A percentile compares a stretch with the other conserved stretches of the same genome.
Evolutionary conservation across 2,329 filamentous ascomycete species (phyloP).

Genomic region (Alternaria novae-zelandiae): DNA sequence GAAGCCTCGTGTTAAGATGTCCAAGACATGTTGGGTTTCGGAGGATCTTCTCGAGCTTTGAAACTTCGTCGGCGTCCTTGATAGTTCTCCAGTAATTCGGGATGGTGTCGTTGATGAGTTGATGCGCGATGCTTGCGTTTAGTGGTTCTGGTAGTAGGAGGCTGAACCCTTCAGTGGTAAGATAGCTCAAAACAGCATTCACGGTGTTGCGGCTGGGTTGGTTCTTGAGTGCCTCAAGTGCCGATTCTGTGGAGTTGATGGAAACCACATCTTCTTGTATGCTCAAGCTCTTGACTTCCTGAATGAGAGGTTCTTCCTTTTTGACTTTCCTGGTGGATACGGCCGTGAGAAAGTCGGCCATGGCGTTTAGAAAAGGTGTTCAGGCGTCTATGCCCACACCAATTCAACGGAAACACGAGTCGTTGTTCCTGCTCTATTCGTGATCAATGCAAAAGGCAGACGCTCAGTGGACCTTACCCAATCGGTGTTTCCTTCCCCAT

Average conservation of each 20-base stretch:
- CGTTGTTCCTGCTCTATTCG: neutral
- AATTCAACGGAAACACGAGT: neutral
- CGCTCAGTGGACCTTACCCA: constrained; percentile 3
- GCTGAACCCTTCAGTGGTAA: constrained; percentile 59
- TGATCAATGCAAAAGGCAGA: neutral
- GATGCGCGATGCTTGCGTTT: constrained; percentile 76
- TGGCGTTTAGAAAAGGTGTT: constrained; percentile 25
- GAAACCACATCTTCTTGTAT: constrained; percentile 13
- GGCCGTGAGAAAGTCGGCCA: constrained; percentile 59
- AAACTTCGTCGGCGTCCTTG: constrained; percentile 4
- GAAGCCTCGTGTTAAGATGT: constrained; percentile 74
- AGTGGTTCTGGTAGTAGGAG: constrained; percentile 69
- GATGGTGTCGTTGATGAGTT: constrained; percentile 74
- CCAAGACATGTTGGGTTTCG: constrained; percentile 78
- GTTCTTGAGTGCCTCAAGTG: constrained; percentile 64
- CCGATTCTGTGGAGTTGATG: constrained; percentile 53
- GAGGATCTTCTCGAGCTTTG: constrained; percentile 68
- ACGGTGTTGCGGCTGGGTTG: constrained; percentile 69
- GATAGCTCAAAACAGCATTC: constrained; percentile 59
- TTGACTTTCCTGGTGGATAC: constrained; percentile 50
- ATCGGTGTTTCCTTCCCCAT: constrained; percentile 32
- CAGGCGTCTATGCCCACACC: neutral
- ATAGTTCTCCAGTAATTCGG: constrained; percentile 77
- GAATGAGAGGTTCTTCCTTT: constrained; percentile 19
- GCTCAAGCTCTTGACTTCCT: constrained; percentile 18